Evolutionary conservation across 2,329 filamentous ascomycete genomes (phyloP).

Genomic region (Rugonectria rugulosa): DNA sequence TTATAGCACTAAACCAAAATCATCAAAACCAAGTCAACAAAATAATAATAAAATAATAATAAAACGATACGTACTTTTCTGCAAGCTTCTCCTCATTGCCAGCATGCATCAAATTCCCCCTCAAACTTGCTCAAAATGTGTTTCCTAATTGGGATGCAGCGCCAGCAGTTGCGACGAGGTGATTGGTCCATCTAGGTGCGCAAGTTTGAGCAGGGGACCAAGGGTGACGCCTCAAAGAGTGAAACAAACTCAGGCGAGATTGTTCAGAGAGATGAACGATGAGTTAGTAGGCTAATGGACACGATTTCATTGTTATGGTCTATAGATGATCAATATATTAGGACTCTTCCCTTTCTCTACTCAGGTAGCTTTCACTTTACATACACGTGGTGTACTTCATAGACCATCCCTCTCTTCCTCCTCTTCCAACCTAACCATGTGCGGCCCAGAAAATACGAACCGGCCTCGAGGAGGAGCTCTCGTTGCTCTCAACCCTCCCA

Average conservation of each 20-base stretch:
- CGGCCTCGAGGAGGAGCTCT: conserved; percentile 55
- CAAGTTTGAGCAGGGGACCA: conserved; percentile 25
- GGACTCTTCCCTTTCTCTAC: neutral
- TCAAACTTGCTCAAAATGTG: conserved; percentile 39
- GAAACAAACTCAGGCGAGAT: too few relatives aligned
- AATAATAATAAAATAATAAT: neutral
- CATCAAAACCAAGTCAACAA: neutral
- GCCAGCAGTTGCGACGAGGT: conserved; percentile 25
- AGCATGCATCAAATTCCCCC: conserved; percentile 14
- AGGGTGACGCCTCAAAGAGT: too few relatives aligned
- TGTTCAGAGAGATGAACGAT: too few relatives aligned
- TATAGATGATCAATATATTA: too few relatives aligned
- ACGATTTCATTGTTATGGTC: too few relatives aligned
- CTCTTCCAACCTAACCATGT: conserved; percentile 45
- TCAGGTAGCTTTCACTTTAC: neutral
- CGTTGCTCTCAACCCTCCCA: conserved; percentile 49
- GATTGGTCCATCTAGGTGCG: conserved; percentile 39
- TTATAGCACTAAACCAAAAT: neutral
- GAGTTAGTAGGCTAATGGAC: too few relatives aligned
- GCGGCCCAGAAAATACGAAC: conserved; percentile 51
- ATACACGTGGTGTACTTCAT: neutral
- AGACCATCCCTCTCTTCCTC: neutral
- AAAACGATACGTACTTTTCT: neutral
- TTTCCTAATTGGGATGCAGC: conserved; percentile 39
- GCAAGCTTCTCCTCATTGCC: neutral